Base-by-base conservation (phyloP, 1,284 basidiomycete species). In the Xerocomus amazonicus region DNA sequence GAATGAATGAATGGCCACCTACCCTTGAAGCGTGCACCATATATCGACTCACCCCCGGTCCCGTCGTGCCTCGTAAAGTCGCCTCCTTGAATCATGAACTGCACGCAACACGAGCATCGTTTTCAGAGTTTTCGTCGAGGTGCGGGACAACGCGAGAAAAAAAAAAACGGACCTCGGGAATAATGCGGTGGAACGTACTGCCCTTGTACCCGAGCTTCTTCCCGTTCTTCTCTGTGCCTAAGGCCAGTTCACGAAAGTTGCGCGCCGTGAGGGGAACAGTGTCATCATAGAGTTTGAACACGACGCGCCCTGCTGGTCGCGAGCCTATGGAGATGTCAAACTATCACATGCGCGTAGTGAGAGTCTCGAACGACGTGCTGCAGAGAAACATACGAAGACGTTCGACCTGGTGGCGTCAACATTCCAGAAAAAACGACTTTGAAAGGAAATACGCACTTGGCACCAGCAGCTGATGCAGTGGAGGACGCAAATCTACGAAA, bases 31-130 rank as follows among this genome's bases (percentile, higher is more conserved):
- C 84, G 87, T 53, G 82, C 77, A 14, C 95, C 96, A 57, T 96
- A 98, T 63, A 98, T 97, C 14, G 86, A 91, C 63, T 86, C 83
- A 32, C 91, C 92, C 38, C 96, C 96, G 0, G 93, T 94, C 14
- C 85, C 94, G 63, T 97, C 84, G 38, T 75, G 71, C 9, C 66
- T 65, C 17, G 84, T 87, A 65, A 90, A 87, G 70, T 90, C 87
- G 40, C 87, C 87, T 14, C 87, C 87, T 67, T 93, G 90, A 45
- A 91, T 68, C 91, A 92, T 92, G 73, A 92, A 92, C 81, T 86
- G 56, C 3, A 47, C 17, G 48, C 38, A 7, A 7, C 13, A 14
- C 42, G 19, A 9, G 19, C 17, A 31, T 31, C n/a, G 4, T 6
- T 1, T 26, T 45, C 8, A 47, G 43, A 23, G 19, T 23, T 23